phyloP scores from a whole-genome alignment of 2,329 filamentous ascomycete genomes.

The Fusarium goolgardi region DNA sequence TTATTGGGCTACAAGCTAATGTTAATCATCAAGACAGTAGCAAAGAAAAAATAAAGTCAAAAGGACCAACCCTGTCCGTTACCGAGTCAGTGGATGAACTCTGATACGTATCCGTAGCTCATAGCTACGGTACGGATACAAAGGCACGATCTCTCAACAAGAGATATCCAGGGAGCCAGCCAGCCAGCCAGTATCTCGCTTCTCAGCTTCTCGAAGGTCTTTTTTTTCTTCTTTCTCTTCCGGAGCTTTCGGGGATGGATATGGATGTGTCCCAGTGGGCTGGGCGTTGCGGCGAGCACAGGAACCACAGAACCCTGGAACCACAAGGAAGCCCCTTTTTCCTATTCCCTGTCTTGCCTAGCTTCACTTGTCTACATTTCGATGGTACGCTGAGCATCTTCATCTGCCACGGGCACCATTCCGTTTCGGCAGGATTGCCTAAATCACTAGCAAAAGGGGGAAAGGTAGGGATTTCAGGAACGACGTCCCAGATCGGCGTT shows the following conservation, averaged over 20 bases:
- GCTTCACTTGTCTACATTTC: not conserved
- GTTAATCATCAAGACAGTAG: slow-evolving; percentile 7
- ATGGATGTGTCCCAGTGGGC: slow-evolving; percentile 26
- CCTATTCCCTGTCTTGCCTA: slow-evolving; percentile 9
- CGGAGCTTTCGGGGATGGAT: slow-evolving; percentile 10
- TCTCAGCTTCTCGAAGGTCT: slow-evolving; percentile 5
- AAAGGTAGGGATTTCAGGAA: slow-evolving; percentile 28
- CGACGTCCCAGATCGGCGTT: slow-evolving; percentile 34
- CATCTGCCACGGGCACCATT: slow-evolving; percentile 32
- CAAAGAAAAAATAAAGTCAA: not conserved
- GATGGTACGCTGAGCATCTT: slow-evolving; percentile 33
- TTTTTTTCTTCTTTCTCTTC: slow-evolving; percentile 12
- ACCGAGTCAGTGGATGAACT: slow-evolving; percentile 35
- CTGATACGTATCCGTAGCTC: slow-evolving; percentile 10
- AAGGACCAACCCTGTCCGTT: slow-evolving; percentile 9
- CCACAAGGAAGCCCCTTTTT: slow-evolving; percentile 36
- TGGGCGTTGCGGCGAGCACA: slow-evolving; percentile 35
- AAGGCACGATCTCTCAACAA: not conserved
- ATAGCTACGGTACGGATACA: not conserved
- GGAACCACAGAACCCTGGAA: slow-evolving; percentile 21
- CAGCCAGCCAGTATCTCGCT: not conserved
- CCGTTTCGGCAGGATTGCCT: slow-evolving; percentile 23
- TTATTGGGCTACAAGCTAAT: slow-evolving; percentile 4
- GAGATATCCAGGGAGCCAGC: not conserved
- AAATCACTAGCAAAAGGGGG: slow-evolving; percentile 31